Evolutionary conservation across 192 early-diverging fungal species (phyloP).

Genomic region (Jimgerdemannia lactiflua): DNA sequence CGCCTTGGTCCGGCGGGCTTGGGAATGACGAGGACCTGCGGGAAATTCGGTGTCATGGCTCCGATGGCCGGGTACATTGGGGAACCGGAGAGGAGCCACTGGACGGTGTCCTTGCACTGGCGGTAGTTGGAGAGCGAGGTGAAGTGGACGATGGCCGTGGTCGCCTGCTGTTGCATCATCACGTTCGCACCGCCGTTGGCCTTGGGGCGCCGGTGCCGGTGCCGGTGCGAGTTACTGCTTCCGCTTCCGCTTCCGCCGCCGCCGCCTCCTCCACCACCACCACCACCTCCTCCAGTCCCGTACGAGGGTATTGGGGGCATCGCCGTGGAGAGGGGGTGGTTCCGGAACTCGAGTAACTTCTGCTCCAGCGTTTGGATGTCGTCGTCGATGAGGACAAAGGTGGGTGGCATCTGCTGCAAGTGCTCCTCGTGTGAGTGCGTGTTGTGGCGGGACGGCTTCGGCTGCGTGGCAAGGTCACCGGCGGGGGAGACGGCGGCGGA

Average conservation of each 20-base stretch:
- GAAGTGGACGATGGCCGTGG: slow-evolving; percentile 55
- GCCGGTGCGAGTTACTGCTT: neutral
- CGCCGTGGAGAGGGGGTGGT: slow-evolving; percentile 10
- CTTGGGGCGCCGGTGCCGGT: slow-evolving; percentile 14
- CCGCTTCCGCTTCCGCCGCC: neutral
- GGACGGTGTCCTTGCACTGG: slow-evolving; percentile 42
- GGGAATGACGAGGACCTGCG: slow-evolving; percentile 55
- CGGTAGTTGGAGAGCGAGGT: slow-evolving; percentile 53
- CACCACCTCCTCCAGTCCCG: slow-evolving; percentile 2
- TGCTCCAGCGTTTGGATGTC: slow-evolving; percentile 45
- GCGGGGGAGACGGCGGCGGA: neutral
- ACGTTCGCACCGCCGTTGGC: slow-evolving; percentile 14
- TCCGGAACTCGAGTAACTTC: slow-evolving; percentile 37
- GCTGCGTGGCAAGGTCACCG: neutral
- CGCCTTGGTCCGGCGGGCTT: slow-evolving; percentile 61
- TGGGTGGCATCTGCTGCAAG: slow-evolving; percentile 27
- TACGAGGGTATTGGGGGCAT: slow-evolving; percentile 4
- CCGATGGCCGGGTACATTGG: slow-evolving; percentile 13
- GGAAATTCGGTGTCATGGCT: slow-evolving; percentile 3
- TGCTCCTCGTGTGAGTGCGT: slow-evolving; percentile 35
- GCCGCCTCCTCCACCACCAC: no score
- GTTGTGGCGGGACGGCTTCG: neutral
- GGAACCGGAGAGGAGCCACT: slow-evolving; percentile 20
- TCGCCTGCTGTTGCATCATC: slow-evolving; percentile 27
- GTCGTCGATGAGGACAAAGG: slow-evolving; percentile 59